These are phyloP conservation scores for Phyllosticta citribraziliensis DNA, from an alignment of 2,329 filamentous ascomycete genomes.

Conservation along the genomic window DNA sequence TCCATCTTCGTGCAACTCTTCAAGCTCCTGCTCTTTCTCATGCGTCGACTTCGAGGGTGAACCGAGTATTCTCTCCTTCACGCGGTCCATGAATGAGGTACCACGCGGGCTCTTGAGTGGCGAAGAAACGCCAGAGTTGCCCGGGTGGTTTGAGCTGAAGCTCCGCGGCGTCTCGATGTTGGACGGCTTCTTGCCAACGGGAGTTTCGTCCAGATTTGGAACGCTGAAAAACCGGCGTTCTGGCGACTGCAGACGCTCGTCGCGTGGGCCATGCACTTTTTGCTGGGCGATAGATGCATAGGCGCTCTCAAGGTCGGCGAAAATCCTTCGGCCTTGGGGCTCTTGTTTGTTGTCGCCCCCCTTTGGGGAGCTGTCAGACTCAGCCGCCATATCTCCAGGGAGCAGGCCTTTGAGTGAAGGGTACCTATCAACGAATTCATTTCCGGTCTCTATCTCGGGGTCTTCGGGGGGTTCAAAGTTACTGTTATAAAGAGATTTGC, in stretches of 20 bases:
- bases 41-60: background rate
- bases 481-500: constrained; percentile 25
- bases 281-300: constrained; percentile 5
- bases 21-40: background rate
- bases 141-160: background rate
- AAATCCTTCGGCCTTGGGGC: background rate
- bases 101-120: background rate
- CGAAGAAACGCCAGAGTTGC: background rate
- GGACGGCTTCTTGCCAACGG: background rate
- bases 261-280: background rate
- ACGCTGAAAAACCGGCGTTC: background rate
- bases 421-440: constrained; percentile 20
- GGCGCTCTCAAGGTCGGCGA: constrained; percentile 5
- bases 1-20: background rate
- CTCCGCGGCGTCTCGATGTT: background rate
- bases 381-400: constrained; percentile 13
- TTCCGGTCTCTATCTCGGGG: constrained; percentile 22
- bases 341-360: background rate
- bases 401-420: constrained; percentile 18
- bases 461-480: constrained; percentile 27
- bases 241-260: background rate
- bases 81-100: constrained; percentile 1
- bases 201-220: background rate
- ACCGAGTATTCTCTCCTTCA: background rate
- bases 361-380: constrained; percentile 10